A percentile compares a stretch with the other conserved stretches of the same genome.
These are phyloP conservation scores for Raphanus hybrid DNA, from an alignment of 441 rosid species.

Conservation along the genomic window DNA sequence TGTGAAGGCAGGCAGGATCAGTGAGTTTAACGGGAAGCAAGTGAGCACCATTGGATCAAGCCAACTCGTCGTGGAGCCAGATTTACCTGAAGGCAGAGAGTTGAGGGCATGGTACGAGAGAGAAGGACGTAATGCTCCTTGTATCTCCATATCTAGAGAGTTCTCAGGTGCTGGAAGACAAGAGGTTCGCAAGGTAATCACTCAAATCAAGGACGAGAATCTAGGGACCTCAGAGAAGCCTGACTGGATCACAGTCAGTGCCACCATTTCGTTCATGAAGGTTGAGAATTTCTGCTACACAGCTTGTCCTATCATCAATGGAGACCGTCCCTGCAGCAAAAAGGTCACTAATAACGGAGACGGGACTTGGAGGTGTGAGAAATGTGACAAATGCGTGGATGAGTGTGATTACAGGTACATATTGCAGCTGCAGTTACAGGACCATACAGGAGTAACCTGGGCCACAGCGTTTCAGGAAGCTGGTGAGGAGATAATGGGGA, in stretches of 20 bases:
- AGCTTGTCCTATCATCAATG: constrained; percentile 84
- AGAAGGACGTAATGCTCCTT: constrained; percentile 67
- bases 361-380: constrained; percentile 89
- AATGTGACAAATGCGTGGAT: constrained; percentile 69
- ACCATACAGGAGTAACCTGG: constrained; percentile 89
- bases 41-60: constrained; percentile 78
- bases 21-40: constrained; percentile 83
- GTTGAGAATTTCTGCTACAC: constrained; percentile 87
- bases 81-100: constrained; percentile 66
- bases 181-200: constrained; percentile 67
- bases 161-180: constrained; percentile 49
- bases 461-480: constrained; percentile 89
- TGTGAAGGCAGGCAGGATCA: constrained; percentile 74
- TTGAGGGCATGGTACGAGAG: constrained; percentile 78
- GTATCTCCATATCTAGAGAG: constrained; percentile 81
- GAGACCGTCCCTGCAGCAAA: constrained; percentile 83
- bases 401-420: constrained; percentile 88
- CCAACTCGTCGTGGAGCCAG: constrained; percentile 78
- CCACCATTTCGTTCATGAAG: constrained; percentile 67
- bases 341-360: constrained; percentile 92
- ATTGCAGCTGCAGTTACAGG: constrained; percentile 89
- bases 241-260: constrained; percentile 83
- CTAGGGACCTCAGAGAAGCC: constrained; percentile 94
- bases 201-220: constrained; percentile 89
- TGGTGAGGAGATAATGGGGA: constrained; percentile 85